Base-by-base conservation (phyloP, 768 basidiomycete genomes). In the Lentinula sp. region DNA sequence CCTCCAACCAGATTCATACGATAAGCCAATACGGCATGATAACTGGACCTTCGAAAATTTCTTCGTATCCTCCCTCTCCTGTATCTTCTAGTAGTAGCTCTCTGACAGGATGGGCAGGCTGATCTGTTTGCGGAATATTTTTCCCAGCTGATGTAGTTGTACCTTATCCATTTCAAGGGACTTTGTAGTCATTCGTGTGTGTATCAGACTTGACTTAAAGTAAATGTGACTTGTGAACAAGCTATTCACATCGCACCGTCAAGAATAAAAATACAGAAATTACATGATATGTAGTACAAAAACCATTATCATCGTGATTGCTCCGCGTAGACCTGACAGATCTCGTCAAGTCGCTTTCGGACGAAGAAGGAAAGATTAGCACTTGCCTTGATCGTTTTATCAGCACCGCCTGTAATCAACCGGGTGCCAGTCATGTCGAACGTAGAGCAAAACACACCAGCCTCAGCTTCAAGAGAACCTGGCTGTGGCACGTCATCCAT, bases 381-480 rank as follows among this genome's bases (percentile, higher is more conserved):
- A 70, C 82, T 52, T 34, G 91, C 91, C 84, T 99, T 98, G 78
- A 98, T 96, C 9, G 96, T 98, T 81, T 98, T 99, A 78, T 98
- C 97, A 10, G 97, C 97, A 4, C 95, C 91, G 40, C 97, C 97
- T 15, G 95, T 97, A 65, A 95, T 94, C 61, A 99, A 72, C 61
- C 96, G 81, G 37, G 95, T 95, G 2, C 97, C 97, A 1, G 96
- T 98, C 71, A 87, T 80, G 73, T 98, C 97, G 74, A 98, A 99
- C 15, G 93, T 95, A 15, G 95, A 97, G 70, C 93, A 96, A 79
- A 97, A 98, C 10, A 97, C 84, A 60, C 96, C 96, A 0, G 96
- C 88, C 74, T 99, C 97, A 0, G 96, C 96, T 69, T 99, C 96
- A 39, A 99, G 83, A 37, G 93, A 95, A n/a, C 97, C 97, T 0